Conservation (phyloP, 805 yeast species). For the Metschnikowia hibisci region DNA sequence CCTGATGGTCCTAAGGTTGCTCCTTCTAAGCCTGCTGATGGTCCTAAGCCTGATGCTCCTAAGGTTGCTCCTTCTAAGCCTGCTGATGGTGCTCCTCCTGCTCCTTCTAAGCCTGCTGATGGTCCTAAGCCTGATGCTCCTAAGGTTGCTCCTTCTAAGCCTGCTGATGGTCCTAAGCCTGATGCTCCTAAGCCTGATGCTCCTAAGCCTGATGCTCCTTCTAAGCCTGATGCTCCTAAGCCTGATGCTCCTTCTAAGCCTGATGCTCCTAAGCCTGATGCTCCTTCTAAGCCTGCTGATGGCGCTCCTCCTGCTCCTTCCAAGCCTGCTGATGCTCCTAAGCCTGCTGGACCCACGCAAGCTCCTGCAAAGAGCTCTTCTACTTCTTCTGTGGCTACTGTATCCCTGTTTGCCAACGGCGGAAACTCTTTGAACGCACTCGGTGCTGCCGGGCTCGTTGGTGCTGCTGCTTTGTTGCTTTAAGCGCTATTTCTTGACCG, state of each 20-base stretch:
- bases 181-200: background rate
- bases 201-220: background rate
- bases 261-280: background rate
- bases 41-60: no score
- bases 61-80: background rate
- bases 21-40: no score
- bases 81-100: background rate
- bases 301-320: no score
- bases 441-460: constrained; percentile 13
- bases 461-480: constrained; percentile 11
- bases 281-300: background rate
- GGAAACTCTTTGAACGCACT: constrained; percentile 1
- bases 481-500: background rate
- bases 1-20: no score
- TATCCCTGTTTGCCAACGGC: constrained; percentile 23
- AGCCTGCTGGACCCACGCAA: background rate
- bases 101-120: background rate
- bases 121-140: background rate
- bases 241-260: background rate
- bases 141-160: background rate
- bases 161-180: background rate
- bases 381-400: constrained; percentile 30
- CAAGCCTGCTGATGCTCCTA: constrained; percentile 1
- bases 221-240: background rate
- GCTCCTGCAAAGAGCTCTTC: constrained; percentile 24